Evolutionary conservation across 345 rosid genomes (phyloP).

Genomic region (Trapa bicornis): DNA sequence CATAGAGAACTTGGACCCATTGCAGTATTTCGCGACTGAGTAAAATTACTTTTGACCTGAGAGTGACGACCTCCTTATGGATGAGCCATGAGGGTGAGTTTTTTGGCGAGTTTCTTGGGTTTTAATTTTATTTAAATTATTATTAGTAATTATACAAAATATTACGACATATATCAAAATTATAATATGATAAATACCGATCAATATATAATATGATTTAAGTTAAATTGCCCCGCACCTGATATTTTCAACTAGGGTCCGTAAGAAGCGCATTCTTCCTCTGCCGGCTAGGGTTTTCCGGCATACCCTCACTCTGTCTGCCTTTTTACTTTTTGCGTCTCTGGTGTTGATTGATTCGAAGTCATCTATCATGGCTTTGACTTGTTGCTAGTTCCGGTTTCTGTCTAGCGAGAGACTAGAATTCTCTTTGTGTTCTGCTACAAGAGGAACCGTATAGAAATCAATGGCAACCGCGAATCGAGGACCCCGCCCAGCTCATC

Average conservation of each 20-base stretch:
- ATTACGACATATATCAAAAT: too few relatives aligned
- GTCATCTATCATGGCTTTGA: neutral
- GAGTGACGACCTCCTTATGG: too few relatives aligned
- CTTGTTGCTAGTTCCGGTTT: neutral
- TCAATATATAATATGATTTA: neutral
- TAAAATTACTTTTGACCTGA: too few relatives aligned
- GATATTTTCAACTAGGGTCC: neutral
- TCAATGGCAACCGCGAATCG: conserved; percentile 80
- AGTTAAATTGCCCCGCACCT: neutral
- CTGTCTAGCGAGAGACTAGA: neutral
- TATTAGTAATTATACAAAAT: too few relatives aligned
- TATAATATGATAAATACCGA: too few relatives aligned
- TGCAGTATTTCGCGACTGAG: too few relatives aligned
- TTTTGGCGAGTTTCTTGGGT: too few relatives aligned
- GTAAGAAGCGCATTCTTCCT: neutral
- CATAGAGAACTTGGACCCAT: too few relatives aligned
- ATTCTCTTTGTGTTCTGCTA: neutral
- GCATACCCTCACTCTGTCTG: neutral
- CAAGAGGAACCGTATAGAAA: conserved; percentile 11
- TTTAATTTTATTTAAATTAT: too few relatives aligned
- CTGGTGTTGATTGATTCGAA: neutral
- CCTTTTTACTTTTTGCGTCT: too few relatives aligned
- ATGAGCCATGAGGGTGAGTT: too few relatives aligned
- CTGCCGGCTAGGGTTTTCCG: neutral
- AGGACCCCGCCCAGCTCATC: conserved; percentile 58